Evolutionary conservation across 208 protist species (phyloP), one percentile per base, ranked within the genome.

Genomic region (Acanthamoeba royreba): DNA sequence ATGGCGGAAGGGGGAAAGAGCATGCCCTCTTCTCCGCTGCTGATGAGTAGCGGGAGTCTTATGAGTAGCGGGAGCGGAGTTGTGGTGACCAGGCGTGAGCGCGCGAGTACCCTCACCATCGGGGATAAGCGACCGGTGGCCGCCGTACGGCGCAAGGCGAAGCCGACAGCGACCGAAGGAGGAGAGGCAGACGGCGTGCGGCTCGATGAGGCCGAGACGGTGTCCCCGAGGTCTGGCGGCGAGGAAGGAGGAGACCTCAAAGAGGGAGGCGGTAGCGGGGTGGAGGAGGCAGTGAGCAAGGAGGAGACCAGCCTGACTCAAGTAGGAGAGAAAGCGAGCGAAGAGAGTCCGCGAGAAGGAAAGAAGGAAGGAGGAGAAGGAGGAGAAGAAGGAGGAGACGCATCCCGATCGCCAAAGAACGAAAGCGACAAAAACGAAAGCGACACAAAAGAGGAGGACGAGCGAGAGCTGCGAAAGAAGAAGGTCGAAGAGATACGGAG

Each of bases 401-500:
- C 49, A 55, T 19, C 9, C 49, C 49, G 49, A 9, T 19, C 9
- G 49, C 49, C 49, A 55, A 77, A 4, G 35, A 5, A 77, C 66
- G 31, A 52, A 77, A 83, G 38, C 28, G 31, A 38, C 58, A 28
- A 83, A 43, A 77, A 38, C 35, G 66, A 77, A 77, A n/a, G 35
- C 72, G 43, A n/a, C 46, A 47, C 19, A 28, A 25, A 3, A 9
- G 72, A 47, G 72, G 35, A 35, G 13, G 25, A 25, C 8, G 42
- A 83, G 43, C n/a, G 31, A 19, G 72, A 83, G 11, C 38, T 52
- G 9, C 72, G 72, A 22, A 46, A 15, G 38, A 83, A 83, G 72
- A 83, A 83, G 43, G 72, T 83, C 42, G 72, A 83, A 19, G 43
- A 83, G 72, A 83, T 83, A 83, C 72, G 72, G 9, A 38, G 72